phyloP scores from a whole-genome alignment of 73 alveolate genomes.

The Paramecium primaurelia region DNA sequence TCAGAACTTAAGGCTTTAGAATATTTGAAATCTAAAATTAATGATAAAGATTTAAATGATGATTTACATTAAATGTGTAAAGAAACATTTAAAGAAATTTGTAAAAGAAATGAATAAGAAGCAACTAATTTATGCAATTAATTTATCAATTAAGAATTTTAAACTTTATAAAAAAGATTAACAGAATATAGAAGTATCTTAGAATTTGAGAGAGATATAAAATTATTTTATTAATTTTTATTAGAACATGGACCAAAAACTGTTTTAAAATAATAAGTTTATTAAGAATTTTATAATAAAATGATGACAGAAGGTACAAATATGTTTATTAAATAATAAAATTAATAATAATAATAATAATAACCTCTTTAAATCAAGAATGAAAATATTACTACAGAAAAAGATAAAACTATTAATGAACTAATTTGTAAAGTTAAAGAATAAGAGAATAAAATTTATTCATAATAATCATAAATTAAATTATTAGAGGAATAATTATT shows the following conservation, averaged over 20 bases:
- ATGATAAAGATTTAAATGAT: not conserved
- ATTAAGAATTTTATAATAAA: slow-evolving; percentile 38
- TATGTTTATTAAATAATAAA: not conserved
- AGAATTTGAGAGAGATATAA: slow-evolving; percentile 40
- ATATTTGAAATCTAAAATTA: not conserved
- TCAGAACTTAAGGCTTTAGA: not conserved
- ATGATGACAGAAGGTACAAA: slow-evolving; percentile 41
- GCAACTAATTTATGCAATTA: slow-evolving; percentile 7
- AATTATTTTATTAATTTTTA: slow-evolving; percentile 12
- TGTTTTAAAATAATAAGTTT: not conserved
- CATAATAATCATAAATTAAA: not conserved
- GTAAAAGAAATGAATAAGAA: slow-evolving; percentile 5
- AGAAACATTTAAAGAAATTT: not conserved
- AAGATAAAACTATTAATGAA: not conserved
- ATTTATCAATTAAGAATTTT: slow-evolving; percentile 13
- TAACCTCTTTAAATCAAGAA: not conserved
- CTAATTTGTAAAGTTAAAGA: not conserved
- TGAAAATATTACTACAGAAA: not conserved
- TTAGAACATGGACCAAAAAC: slow-evolving; percentile 48
- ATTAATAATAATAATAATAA: not conserved
- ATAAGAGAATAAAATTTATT: not conserved
- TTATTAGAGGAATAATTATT: slow-evolving; percentile 19
- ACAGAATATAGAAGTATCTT: not conserved
- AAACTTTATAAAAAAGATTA: not conserved
- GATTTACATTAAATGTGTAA: slow-evolving; percentile 24